Conservation (phyloP, 805 yeast genomes). For the Myxozyma mucilagina region DNA sequence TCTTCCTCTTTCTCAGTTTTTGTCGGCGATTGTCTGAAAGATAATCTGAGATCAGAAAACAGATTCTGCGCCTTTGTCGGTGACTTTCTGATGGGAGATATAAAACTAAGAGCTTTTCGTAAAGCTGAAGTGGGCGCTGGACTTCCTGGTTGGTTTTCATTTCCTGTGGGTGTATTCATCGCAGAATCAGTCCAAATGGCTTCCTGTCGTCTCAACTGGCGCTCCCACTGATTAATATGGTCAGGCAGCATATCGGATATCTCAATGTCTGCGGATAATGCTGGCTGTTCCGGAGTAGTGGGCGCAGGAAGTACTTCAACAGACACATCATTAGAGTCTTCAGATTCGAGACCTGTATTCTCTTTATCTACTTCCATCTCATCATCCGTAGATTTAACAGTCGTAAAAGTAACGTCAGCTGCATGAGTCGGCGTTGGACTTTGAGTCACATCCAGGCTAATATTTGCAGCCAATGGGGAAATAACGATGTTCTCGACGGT, state of each 20-base stretch:
- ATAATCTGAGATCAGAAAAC: background rate
- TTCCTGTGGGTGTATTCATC: background rate
- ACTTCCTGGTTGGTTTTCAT: background rate
- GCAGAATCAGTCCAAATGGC: slow-evolving; percentile 17
- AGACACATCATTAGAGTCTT: background rate
- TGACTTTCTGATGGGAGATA: slow-evolving; percentile 1
- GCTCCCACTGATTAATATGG: slow-evolving; percentile 21
- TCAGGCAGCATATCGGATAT: slow-evolving; percentile 13
- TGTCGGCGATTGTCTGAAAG: background rate
- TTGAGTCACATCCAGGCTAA: background rate
- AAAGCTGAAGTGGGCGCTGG: background rate
- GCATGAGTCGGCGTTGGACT: background rate
- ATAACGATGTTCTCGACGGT: slow-evolving; percentile 13
- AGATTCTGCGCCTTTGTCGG: background rate
- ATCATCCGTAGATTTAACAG: background rate
- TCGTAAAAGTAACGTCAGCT: background rate
- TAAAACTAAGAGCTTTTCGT: background rate
- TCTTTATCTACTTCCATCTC: too few species aligned
- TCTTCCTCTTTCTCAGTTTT: background rate
- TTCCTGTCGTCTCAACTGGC: slow-evolving; percentile 14
- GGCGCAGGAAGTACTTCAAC: background rate
- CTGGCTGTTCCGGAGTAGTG: background rate
- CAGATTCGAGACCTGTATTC: background rate
- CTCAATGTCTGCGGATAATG: background rate
- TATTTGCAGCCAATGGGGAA: background rate